Percentiles rank a stretch among this genome's conserved stretches.
Conservation (phyloP, 176 grass and related monocot genomes). For the Zoysia japonica region DNA sequence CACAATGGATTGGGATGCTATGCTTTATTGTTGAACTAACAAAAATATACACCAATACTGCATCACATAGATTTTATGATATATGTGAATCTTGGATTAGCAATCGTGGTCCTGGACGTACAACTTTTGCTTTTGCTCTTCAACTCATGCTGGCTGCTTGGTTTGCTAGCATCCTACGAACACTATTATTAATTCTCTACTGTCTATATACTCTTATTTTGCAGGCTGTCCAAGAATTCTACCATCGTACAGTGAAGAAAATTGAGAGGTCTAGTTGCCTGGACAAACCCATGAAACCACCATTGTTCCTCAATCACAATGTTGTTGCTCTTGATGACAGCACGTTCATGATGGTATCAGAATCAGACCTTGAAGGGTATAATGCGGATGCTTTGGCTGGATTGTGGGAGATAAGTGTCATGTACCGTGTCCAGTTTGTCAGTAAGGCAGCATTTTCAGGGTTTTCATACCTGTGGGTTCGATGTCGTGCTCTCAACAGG, state of each 20-base stretch:
- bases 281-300: slow-evolving; percentile 44
- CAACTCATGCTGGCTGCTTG: not conserved
- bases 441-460: slow-evolving; percentile 64
- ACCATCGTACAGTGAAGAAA: slow-evolving; percentile 64
- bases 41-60: not conserved
- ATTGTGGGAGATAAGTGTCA: slow-evolving; percentile 75
- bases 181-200: not conserved
- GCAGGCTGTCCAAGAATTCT: slow-evolving; percentile 81
- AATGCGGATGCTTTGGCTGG: slow-evolving; percentile 31
- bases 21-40: not conserved
- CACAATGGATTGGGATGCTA: not conserved
- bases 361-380: slow-evolving; percentile 86
- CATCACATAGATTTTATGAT: not conserved
- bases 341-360: slow-evolving; percentile 67
- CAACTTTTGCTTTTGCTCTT: not conserved
- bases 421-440: slow-evolving; percentile 67
- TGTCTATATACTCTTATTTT: not conserved
- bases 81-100: not conserved
- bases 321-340: slow-evolving; percentile 69
- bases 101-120: not conserved
- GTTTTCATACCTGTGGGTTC: slow-evolving; percentile 73
- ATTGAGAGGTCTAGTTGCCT: slow-evolving; percentile 14
- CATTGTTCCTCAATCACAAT: slow-evolving; percentile 38
- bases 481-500: slow-evolving; percentile 44
- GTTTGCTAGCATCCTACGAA: not conserved